phyloP scores from a whole-genome alignment of 805 yeast species.

The Allodekkera sacchari region DNA sequence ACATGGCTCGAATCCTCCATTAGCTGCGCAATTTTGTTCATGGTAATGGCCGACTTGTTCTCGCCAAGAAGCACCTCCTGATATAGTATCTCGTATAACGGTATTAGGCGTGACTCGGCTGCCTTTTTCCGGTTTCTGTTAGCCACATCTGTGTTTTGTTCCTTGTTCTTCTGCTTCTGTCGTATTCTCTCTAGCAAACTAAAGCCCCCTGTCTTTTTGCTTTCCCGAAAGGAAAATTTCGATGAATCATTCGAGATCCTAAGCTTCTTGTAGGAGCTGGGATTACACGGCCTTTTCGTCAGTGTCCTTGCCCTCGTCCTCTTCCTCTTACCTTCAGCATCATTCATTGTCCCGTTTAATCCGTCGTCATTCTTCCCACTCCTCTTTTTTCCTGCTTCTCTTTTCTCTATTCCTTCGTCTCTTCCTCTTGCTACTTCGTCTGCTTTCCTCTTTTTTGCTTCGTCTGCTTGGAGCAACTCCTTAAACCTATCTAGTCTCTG shows the following conservation, averaged over 20 bases:
- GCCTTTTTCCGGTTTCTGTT: constrained; percentile 2
- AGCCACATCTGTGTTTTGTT: constrained; percentile 4
- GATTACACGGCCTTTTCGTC: too few relatives aligned
- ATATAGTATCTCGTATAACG: constrained; percentile 18
- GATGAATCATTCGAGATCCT: constrained; percentile 26
- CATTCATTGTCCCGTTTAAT: too few relatives aligned
- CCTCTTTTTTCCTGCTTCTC: too few relatives aligned
- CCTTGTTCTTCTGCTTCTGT: constrained; percentile 24
- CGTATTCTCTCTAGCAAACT: constrained; percentile 33
- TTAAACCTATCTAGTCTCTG: not conserved
- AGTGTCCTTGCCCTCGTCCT: not conserved
- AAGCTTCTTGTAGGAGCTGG: constrained; percentile 4
- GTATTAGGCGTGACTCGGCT: constrained; percentile 12
- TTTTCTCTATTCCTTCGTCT: too few relatives aligned
- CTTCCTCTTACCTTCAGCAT: too few relatives aligned
- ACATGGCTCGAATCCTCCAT: constrained; percentile 14
- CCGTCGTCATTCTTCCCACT: too few relatives aligned
- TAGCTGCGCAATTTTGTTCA: constrained; percentile 9
- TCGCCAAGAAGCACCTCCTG: constrained; percentile 14
- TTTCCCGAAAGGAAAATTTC: constrained; percentile 29
- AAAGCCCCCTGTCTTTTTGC: constrained; percentile 11
- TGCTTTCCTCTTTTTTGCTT: too few relatives aligned
- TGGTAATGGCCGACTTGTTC: constrained; percentile 8
- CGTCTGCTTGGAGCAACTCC: not conserved
- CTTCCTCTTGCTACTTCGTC: too few relatives aligned